Percentiles rank a stretch among this genome's conserved stretches.
Evolutionary conservation across 2,329 filamentous ascomycete species (phyloP).

Genomic region (Celoporthe dispersa): DNA sequence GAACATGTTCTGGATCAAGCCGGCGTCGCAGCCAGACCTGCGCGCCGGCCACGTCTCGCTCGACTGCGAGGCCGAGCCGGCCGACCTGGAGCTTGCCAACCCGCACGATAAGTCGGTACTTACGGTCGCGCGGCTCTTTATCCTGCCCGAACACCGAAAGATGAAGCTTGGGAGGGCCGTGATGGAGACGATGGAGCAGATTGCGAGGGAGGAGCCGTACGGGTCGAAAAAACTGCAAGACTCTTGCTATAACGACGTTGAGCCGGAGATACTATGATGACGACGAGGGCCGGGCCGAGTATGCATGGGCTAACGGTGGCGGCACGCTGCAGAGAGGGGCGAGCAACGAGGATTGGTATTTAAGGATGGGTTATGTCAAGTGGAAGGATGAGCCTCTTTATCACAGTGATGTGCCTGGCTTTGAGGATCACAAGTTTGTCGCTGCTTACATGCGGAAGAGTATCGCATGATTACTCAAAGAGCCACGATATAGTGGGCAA

Average conservation of each 20-base stretch:
- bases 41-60: constrained; percentile 26
- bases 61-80: constrained; percentile 18
- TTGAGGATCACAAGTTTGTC: constrained; percentile 9
- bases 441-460: constrained; percentile 19
- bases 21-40: constrained; percentile 16
- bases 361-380: constrained; percentile 29
- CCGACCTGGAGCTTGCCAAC: constrained; percentile 24
- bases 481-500: neutral
- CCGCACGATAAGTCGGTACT: constrained; percentile 18
- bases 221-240: constrained; percentile 29
- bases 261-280: constrained; percentile 29
- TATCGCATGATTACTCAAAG: neutral
- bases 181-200: constrained; percentile 25
- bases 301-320: constrained; percentile 1
- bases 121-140: constrained; percentile 29
- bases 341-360: constrained; percentile 29
- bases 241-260: constrained; percentile 26
- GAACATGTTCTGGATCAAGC: constrained; percentile 27
- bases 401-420: neutral
- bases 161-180: constrained; percentile 26
- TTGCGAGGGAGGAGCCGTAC: constrained; percentile 28
- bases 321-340: constrained; percentile 12
- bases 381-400: constrained; percentile 25
- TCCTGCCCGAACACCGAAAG: constrained; percentile 28
- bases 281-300: constrained; percentile 23